Conservation (phyloP, 2,329 filamentous ascomycete species). For the Colletotrichum filicis region DNA sequence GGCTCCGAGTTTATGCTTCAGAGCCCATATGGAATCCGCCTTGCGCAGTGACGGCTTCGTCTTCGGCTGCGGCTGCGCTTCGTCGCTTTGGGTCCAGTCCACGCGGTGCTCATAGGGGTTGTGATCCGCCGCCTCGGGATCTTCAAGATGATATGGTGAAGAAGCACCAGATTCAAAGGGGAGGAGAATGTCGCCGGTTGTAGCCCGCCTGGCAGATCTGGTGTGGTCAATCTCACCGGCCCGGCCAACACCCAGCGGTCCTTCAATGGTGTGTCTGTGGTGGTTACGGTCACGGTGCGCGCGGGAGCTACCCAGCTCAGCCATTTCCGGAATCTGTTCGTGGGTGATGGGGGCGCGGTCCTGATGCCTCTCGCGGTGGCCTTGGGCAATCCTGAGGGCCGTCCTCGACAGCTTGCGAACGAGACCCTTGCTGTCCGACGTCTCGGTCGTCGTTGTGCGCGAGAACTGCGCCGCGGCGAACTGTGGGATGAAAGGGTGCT, state of each 20-base stretch:
- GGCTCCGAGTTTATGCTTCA: conserved; percentile 54
- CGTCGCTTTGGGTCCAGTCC: conserved; percentile 71
- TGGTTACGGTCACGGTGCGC: conserved; percentile 29
- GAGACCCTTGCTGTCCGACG: conserved; percentile 47
- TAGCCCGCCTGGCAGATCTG: conserved; percentile 46
- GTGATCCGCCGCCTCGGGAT: conserved; percentile 39
- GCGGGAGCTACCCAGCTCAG: conserved; percentile 41
- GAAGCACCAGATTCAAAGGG: conserved; percentile 31
- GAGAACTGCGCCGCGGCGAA: conserved; percentile 66
- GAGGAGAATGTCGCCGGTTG: conserved; percentile 48
- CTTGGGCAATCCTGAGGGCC: conserved; percentile 54
- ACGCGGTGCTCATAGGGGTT: conserved; percentile 52
- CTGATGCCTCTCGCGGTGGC: conserved; percentile 47
- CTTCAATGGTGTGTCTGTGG: conserved; percentile 47
- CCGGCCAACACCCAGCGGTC: conserved; percentile 35
- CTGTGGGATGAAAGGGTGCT: conserved; percentile 63
- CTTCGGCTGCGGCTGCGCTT: conserved; percentile 43
- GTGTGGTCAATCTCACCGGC: conserved; percentile 29
- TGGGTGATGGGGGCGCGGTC: conserved; percentile 58
- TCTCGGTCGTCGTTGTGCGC: conserved; percentile 60
- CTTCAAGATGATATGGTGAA: conserved; percentile 34
- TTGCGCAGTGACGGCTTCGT: conserved; percentile 50
- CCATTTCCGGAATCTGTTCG: conserved; percentile 48
- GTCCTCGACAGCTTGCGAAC: conserved; percentile 56
- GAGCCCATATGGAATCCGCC: conserved; percentile 60